Base-by-base conservation (phyloP, 495 filamentous ascomycete species). In the Penicillium atrosanguineum region DNA sequence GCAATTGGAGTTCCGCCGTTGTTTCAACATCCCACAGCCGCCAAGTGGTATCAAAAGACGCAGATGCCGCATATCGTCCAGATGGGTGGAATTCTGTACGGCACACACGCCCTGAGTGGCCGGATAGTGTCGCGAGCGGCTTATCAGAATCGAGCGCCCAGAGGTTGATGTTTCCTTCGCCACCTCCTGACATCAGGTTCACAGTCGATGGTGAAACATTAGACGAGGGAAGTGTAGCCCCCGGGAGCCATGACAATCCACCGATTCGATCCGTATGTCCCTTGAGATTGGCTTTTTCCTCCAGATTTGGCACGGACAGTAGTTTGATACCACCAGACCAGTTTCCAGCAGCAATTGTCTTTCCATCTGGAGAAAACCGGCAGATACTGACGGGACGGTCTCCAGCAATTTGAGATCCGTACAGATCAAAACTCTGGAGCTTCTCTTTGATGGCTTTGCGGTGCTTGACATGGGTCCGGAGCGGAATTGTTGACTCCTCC, bases 1-100 rank as follows among this genome's bases (percentile, higher is more conserved):
- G 95, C 4, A 96, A 73, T 0, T 93, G 77, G 4, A 98, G 75
- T 60, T 97, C 92, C 3, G 86, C 86, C 0, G 81, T 87, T 1
- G 86, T 93, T 48, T 89, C 83, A 0, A 97, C 81, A 63, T 99
- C 95, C 95, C 95, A 99, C 50, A 99, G 71, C 21, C 94, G 83
- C 94, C 94, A 99, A 0, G 93, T 96, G 4, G 92, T 97, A 65
- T 99, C 94, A 61, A 90, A 93, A 1, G 91, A 96, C 1, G 94
- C 94, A 0, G 91, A 96, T 1, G 94, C 94, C 20, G 97, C 80
- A 62, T 93, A 97, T 50, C 80, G 79, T 16, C 94, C 93, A 4
- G 89, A 95, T 0, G 94, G 94, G 58, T 99, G 95, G 64, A 97
- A 95, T 57, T 96, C 95, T 38, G 95, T 85, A 49, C 95, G 82